Conservation (phyloP, 2,329 filamentous ascomycete genomes). For the Aspergillus puulaauensis region DNA sequence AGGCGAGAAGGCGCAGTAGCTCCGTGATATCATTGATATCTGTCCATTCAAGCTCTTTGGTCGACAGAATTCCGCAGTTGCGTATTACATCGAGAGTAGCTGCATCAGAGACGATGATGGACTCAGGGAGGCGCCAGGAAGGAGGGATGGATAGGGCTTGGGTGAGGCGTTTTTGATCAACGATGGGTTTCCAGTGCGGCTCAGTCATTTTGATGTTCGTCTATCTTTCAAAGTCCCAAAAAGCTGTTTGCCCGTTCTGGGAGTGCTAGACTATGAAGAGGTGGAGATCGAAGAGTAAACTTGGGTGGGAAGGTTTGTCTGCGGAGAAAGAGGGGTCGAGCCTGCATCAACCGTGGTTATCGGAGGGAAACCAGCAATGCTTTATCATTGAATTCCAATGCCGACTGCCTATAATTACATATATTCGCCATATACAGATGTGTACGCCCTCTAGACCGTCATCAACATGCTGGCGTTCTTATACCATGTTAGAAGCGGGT, state of each 20-base stretch:
- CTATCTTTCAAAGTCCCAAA: neutral
- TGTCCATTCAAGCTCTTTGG: constrained; percentile 23
- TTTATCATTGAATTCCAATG: neutral
- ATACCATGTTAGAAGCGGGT: constrained; percentile 89
- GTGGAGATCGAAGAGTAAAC: neutral
- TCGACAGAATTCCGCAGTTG: constrained; percentile 18
- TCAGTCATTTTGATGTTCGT: neutral
- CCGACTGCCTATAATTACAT: neutral
- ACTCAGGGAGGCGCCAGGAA: constrained; percentile 21
- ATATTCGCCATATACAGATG: neutral
- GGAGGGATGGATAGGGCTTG: constrained; percentile 22
- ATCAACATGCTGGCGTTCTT: constrained; percentile 92
- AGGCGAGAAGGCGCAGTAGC: constrained; percentile 16
- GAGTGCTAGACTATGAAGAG: neutral
- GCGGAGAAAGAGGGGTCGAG: constrained; percentile 6
- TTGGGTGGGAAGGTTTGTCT: neutral
- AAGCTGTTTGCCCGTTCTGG: neutral
- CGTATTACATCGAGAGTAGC: constrained; percentile 20
- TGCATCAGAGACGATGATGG: constrained; percentile 4
- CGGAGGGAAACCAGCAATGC: neutral
- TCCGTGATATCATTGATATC: constrained; percentile 20
- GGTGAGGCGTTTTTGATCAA: constrained; percentile 19
- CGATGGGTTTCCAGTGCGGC: constrained; percentile 21
- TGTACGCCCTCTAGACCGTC: constrained; percentile 59
- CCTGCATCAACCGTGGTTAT: constrained; percentile 8